A percentile compares a stretch with the other conserved stretches of the same genome.
These are phyloP conservation scores for Petunia secreta DNA, from an alignment of 257 asterid genomes.

Conservation along the genomic window DNA sequence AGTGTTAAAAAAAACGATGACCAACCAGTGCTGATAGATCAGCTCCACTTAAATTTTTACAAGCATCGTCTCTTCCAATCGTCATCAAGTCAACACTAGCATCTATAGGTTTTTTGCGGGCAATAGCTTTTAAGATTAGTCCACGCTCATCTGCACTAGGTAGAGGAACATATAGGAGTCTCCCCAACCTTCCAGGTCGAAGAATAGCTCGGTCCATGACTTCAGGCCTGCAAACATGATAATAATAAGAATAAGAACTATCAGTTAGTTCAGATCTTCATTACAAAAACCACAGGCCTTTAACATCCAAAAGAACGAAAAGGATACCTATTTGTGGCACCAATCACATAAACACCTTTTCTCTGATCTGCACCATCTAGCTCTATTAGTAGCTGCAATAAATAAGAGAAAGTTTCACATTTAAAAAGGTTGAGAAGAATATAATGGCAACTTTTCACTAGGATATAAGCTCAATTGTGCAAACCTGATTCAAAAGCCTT, in stretches of 20 bases:
- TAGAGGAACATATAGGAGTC: slow-evolving; percentile 75
- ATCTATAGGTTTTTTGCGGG: slow-evolving; percentile 67
- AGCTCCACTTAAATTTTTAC: slow-evolving; percentile 82
- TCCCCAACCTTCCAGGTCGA: slow-evolving; percentile 87
- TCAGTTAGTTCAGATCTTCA: background rate
- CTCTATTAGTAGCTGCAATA: slow-evolving; percentile 76
- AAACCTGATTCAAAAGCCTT: slow-evolving; percentile 74
- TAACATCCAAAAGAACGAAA: slow-evolving; percentile 22
- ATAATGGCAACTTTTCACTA: background rate
- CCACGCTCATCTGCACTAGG: slow-evolving; percentile 87
- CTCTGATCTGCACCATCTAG: slow-evolving; percentile 84
- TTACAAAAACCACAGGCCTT: background rate
- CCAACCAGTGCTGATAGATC: slow-evolving; percentile 76
- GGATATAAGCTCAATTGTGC: background rate
- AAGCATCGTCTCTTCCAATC: slow-evolving; percentile 56
- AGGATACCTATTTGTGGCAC: slow-evolving; percentile 86
- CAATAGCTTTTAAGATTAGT: slow-evolving; percentile 71
- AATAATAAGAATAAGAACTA: slow-evolving; percentile 25
- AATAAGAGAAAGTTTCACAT: slow-evolving; percentile 22
- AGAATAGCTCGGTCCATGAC: slow-evolving; percentile 81
- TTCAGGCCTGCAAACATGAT: slow-evolving; percentile 63
- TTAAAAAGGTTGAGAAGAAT: background rate
- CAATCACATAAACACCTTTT: slow-evolving; percentile 75
- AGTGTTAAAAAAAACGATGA: slow-evolving; percentile 9
- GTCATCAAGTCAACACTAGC: slow-evolving; percentile 65